Evolutionary conservation across 2,329 filamentous ascomycete species (phyloP).

Genomic region (Diplodia seriata): DNA sequence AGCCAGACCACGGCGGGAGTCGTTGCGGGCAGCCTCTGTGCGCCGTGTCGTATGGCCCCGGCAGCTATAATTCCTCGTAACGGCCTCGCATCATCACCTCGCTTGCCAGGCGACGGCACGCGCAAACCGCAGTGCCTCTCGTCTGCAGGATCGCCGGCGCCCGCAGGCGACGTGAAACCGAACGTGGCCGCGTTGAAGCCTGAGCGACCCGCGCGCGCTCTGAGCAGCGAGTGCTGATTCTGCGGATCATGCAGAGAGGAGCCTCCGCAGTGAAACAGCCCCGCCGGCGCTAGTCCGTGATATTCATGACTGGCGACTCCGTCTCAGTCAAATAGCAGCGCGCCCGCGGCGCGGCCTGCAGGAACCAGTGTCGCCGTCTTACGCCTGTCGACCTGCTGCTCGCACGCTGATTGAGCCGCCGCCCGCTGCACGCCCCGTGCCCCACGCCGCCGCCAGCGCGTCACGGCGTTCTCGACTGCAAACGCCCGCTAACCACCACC

Average conservation of each 20-base stretch:
- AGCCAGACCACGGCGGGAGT: background rate
- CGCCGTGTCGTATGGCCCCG: constrained; percentile 4
- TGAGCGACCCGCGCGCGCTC: constrained; percentile 26
- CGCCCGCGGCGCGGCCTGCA: constrained; percentile 15
- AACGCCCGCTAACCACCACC: constrained; percentile 28
- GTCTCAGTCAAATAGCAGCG: constrained; percentile 31
- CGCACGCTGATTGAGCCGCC: constrained; percentile 27
- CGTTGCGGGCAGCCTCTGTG: background rate
- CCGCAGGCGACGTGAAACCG: constrained; percentile 25
- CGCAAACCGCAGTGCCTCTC: constrained; percentile 22
- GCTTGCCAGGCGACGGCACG: constrained; percentile 23
- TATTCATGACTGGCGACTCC: constrained; percentile 30
- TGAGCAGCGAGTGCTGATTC: constrained; percentile 21
- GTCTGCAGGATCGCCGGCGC: constrained; percentile 26
- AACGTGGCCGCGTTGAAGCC: constrained; percentile 28
- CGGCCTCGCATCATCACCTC: constrained; percentile 17
- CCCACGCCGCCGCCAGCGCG: constrained; percentile 25
- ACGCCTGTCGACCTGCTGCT: background rate
- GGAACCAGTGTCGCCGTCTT: constrained; percentile 14
- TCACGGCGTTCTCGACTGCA: constrained; percentile 27
- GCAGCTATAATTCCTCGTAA: constrained; percentile 13
- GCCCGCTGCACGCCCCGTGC: constrained; percentile 25
- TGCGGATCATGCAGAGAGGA: constrained; percentile 31
- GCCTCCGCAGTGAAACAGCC: constrained; percentile 33
- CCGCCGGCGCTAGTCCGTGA: constrained; percentile 31